Base-by-base conservation (phyloP, 2,329 filamentous ascomycete species). In the Exserohilum rostratum region DNA sequence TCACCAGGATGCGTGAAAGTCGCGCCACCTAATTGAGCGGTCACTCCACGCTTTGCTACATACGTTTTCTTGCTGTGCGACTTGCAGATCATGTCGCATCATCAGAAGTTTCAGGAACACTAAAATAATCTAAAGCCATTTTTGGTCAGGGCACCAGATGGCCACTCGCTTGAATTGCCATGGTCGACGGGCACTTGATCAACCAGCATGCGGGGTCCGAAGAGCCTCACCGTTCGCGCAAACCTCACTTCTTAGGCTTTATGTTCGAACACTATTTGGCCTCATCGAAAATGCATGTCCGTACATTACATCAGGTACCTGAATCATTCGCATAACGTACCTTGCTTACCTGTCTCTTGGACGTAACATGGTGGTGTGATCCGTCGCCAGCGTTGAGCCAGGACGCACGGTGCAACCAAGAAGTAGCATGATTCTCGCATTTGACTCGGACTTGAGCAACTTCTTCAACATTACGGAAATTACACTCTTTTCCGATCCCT, bases 1-100 rank as follows among this genome's bases (percentile, higher is more conserved):
- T 62, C 34, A 50, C 20, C 22, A 17, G 30, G 22, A 29, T 42
- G 38, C 47, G 55, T 61, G 62, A 62, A 58, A 22, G 58, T 64
- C 60, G 62, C 64, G 64, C 64, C 64, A 68, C 61, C 46, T 22
- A 54, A 47, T 27, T 53, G 40, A 10, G 50, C 48, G 18, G 44
- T 67, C 65, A 68, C 57, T 54, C 62, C 65, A 66, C 59, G 35
- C 11, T 7, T 30, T 37, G 37, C 11, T 35, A 34, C 13, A 6
- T 46, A 30, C 43, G 20, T 30, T 18, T 34, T 20, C 43, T 46
- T 11, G 15, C 31, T 3, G 13, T 34, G 33, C 43, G 6, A 17
- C 31, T 2, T 27, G 31, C 30, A 25, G 10, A 15, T 3, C 30
- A 25, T 5, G 20, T 17, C n/a, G 18, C 20, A 9, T 27, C 18